Evolutionary conservation across 495 filamentous ascomycete genomes (phyloP).

Genomic region (Talaromyces adpressus): DNA sequence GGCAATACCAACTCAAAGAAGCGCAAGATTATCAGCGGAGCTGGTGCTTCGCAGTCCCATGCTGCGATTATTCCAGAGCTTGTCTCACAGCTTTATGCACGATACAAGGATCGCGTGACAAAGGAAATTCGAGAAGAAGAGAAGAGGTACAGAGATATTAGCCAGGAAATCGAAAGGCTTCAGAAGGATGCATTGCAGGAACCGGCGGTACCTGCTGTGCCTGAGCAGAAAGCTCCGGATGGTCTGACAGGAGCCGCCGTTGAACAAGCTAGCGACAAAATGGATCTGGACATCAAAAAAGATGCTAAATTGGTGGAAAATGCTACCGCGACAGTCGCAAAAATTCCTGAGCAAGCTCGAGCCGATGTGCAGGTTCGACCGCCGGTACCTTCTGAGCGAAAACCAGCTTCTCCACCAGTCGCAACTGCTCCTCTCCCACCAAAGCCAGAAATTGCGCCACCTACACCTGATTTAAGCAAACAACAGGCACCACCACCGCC

Average conservation of each 20-base stretch:
- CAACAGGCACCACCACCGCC: conserved; percentile 15
- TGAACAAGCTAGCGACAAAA: conserved; percentile 20
- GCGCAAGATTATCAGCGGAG: conserved; percentile 58
- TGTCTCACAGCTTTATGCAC: conserved; percentile 63
- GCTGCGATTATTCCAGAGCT: conserved; percentile 58
- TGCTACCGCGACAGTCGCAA: conserved; percentile 10
- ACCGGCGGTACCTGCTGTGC: conserved; percentile 18
- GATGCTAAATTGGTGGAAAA: conserved; percentile 16
- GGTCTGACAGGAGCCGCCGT: conserved; percentile 6
- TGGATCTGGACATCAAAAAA: conserved; percentile 27
- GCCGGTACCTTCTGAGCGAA: background rate
- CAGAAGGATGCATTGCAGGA: conserved; percentile 50
- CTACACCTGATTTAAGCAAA: conserved; percentile 14
- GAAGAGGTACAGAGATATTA: conserved; percentile 52
- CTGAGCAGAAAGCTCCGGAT: conserved; percentile 11
- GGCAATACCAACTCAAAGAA: conserved; percentile 50
- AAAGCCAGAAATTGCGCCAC: conserved; percentile 22
- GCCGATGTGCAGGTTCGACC: conserved; percentile 6
- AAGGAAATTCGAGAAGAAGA: conserved; percentile 70
- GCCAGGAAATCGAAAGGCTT: conserved; percentile 61
- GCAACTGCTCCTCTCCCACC: conserved; percentile 18
- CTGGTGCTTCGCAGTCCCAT: conserved; percentile 59
- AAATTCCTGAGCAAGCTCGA: background rate
- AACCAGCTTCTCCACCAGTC: background rate
- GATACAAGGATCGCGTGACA: conserved; percentile 62